phyloP scores from a whole-genome alignment of 345 rosid genomes.

The Bruguiera gymnorhiza region DNA sequence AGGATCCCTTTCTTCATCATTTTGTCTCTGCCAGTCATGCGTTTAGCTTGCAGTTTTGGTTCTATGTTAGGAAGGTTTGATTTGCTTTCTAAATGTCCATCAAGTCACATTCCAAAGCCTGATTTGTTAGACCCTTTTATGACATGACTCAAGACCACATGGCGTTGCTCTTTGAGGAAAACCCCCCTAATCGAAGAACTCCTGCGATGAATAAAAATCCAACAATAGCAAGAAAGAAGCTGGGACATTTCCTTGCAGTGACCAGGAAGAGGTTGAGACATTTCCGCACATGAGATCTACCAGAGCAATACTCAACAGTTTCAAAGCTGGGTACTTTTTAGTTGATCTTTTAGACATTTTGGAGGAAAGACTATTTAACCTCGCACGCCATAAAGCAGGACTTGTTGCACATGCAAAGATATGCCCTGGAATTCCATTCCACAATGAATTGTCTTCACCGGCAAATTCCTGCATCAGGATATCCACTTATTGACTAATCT shows the following conservation, averaged over 20 bases:
- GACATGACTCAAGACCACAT: conserved; percentile 16
- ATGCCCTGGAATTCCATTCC: too few species aligned
- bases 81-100: neutral
- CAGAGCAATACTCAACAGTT: too few species aligned
- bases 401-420: too few species aligned
- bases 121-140: neutral
- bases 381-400: too few species aligned
- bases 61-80: neutral
- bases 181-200: neutral
- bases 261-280: conserved; percentile 12
- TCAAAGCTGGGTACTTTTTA: too few species aligned
- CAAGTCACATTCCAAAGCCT: neutral
- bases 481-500: too few species aligned
- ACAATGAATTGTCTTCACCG: too few species aligned
- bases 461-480: too few species aligned
- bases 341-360: too few species aligned
- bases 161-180: neutral
- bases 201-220: conserved; percentile 8
- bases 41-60: conserved; percentile 6
- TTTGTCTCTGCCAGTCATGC: conserved; percentile 9
- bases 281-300: neutral
- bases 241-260: neutral
- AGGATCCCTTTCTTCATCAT: neutral
- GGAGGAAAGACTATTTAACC: too few species aligned
- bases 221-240: conserved; percentile 10